Conservation (phyloP, 2,329 filamentous ascomycete genomes). For the Zasmidium citrigriseum region DNA sequence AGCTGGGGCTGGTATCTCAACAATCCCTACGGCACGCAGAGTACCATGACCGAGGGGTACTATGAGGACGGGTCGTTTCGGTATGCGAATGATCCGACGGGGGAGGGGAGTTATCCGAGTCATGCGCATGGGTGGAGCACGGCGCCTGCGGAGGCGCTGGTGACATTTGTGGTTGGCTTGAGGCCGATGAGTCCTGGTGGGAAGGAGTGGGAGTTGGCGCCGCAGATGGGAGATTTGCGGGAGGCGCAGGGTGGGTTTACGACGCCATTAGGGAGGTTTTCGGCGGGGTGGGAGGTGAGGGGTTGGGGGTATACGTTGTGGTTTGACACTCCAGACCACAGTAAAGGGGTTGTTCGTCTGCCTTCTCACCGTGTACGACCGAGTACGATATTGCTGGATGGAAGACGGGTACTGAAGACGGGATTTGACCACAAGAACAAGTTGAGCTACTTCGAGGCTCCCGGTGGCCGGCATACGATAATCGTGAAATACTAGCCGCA, state of each 20-base stretch:
- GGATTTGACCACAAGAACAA: background rate
- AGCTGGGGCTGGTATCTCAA: background rate
- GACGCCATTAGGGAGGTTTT: background rate
- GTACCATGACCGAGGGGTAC: background rate
- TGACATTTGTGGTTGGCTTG: background rate
- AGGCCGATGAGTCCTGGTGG: background rate
- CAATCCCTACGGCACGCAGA: background rate
- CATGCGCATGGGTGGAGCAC: background rate
- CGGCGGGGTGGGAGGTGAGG: background rate
- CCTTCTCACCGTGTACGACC: background rate
- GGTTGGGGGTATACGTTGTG: background rate
- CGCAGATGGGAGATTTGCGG: background rate
- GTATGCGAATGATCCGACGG: background rate
- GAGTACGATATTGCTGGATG: background rate
- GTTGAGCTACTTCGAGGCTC: background rate
- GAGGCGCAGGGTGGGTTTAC: background rate
- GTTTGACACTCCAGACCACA: background rate
- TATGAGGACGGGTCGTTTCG: background rate
- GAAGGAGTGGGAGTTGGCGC: background rate
- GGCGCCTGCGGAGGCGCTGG: background rate
- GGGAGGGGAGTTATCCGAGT: background rate
- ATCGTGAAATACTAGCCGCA: background rate
- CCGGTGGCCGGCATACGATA: background rate
- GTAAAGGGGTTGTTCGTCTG: background rate
- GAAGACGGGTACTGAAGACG: background rate